Base-by-base conservation (phyloP, 2,329 filamentous ascomycete species). In the Bipolaris cookei region DNA sequence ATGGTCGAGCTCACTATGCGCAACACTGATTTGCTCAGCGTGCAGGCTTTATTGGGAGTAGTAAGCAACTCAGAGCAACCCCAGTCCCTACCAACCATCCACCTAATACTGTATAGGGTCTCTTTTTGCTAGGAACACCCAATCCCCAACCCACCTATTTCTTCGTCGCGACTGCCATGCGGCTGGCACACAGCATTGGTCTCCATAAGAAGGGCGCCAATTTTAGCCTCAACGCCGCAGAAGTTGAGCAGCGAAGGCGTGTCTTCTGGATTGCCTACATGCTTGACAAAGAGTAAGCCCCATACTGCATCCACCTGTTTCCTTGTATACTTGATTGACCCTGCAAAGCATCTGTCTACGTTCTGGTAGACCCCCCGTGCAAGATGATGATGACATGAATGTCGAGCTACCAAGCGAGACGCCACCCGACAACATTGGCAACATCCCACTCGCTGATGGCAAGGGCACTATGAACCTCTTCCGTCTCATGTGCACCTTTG, bases 381-480 rank as follows among this genome's bases (percentile, higher is more conserved):
- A 90, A 72, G 88, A 91, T 66, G 89, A 91, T 58, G 88, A 91
- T 67, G 89, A 91, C 65, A 96, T 98, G 91, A 98, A 97, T 68
- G 93, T 98, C 13, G 94, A 98, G 43, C 83, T 99, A 41, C 95
- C 95, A 0, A 94, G 92, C 64, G 91, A 93, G 58, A 89, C 97
- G 58, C 95, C 95, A 0, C 85, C 85, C 3, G 95, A 99, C 73
- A 95, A 96, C 62, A 92, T 97, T 60, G 95, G 95, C 58, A 97
- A 97, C 71, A 96, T 99, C 39, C 92, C 93, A 4, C 80, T 98
- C 37, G 88, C 90, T 3, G 91, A 96, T 66, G 92, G 92, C 20
- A 94, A 92, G 74, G 88, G 90, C 54, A 97, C 96, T 73, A 90
- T 97, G 83, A 99, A 99, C 71, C 81, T 99, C 11, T 99, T 99